These are phyloP conservation scores for Cruciata laevipes DNA, from an alignment of 257 asterid genomes.

Conservation along the genomic window DNA sequence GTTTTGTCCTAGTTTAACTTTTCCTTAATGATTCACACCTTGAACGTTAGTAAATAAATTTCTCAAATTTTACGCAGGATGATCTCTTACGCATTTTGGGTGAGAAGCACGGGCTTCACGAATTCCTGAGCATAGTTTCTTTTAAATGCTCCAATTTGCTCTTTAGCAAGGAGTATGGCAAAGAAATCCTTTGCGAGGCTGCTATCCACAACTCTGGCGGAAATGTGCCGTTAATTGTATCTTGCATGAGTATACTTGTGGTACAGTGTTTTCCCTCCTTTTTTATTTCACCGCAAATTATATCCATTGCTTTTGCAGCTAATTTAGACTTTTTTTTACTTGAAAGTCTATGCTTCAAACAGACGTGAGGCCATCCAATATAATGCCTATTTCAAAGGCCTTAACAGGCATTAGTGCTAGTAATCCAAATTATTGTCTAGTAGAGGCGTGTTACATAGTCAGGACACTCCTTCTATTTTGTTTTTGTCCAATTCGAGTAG, in stretches of 20 bases:
- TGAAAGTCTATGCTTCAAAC: background rate
- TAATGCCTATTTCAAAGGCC: background rate
- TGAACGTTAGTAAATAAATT: slow-evolving; percentile 18
- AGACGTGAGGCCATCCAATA: background rate
- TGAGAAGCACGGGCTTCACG: slow-evolving; percentile 69
- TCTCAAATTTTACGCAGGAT: slow-evolving; percentile 42
- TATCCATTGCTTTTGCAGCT: slow-evolving; percentile 1
- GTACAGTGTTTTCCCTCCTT: slow-evolving; percentile 32
- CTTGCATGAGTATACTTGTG: slow-evolving; percentile 97
- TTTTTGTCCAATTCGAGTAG: background rate
- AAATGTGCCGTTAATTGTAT: slow-evolving; percentile 54
- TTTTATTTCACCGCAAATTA: background rate
- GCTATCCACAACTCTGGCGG: slow-evolving; percentile 65
- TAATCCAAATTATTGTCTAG: background rate
- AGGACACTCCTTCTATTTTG: background rate
- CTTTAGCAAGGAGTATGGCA: slow-evolving; percentile 77
- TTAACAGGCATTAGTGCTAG: background rate
- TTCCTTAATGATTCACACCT: slow-evolving; percentile 9
- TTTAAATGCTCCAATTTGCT: slow-evolving; percentile 83
- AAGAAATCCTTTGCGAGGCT: slow-evolving; percentile 78
- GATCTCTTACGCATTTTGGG: slow-evolving; percentile 67
- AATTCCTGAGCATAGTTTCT: slow-evolving; percentile 66
- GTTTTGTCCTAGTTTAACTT: slow-evolving; percentile 13
- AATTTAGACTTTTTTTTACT: background rate
- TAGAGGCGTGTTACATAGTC: background rate